These are phyloP conservation scores for Tulasnella sp. DNA, from an alignment of 768 basidiomycete genomes.

Conservation along the genomic window DNA sequence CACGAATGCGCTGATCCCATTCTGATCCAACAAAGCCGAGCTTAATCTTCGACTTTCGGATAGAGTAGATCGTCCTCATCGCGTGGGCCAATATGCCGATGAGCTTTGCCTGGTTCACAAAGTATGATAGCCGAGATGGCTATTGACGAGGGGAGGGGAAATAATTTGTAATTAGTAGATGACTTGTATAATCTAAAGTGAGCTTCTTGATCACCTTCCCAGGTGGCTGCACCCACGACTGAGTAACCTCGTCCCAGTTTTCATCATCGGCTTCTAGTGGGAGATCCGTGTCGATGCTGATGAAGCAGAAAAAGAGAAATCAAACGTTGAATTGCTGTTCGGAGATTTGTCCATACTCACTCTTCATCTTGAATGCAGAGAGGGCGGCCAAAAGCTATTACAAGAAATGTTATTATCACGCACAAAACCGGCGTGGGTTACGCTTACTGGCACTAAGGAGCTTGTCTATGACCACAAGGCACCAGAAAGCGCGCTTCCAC, in stretches of 20 bases:
- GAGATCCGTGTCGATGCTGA: conserved; percentile 60
- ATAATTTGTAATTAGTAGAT: no score
- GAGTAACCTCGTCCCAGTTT: conserved; percentile 56
- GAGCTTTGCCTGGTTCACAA: conserved; percentile 46
- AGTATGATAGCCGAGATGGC: conserved; percentile 46
- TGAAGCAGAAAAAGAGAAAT: not conserved
- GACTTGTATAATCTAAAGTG: no score
- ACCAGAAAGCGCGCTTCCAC: conserved; percentile 75
- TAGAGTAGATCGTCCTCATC: conserved; percentile 61
- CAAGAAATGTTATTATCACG: not conserved
- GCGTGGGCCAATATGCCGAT: conserved; percentile 51
- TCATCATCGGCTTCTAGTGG: conserved; percentile 73
- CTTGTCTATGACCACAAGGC: conserved; percentile 27
- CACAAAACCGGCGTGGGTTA: not conserved
- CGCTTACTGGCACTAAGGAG: conserved; percentile 27
- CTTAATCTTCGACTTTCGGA: conserved; percentile 49
- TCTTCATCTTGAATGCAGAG: conserved; percentile 67
- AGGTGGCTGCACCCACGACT: conserved; percentile 54
- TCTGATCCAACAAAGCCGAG: conserved; percentile 41
- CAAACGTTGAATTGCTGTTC: not conserved
- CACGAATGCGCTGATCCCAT: conserved; percentile 34
- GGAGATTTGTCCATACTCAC: conserved; percentile 30
- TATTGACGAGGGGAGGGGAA: no score
- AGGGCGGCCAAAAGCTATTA: conserved; percentile 44
- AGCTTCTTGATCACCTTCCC: no score